phyloP scores from a whole-genome alignment of 2,329 filamentous ascomycete genomes.

The Dothistroma pini region DNA sequence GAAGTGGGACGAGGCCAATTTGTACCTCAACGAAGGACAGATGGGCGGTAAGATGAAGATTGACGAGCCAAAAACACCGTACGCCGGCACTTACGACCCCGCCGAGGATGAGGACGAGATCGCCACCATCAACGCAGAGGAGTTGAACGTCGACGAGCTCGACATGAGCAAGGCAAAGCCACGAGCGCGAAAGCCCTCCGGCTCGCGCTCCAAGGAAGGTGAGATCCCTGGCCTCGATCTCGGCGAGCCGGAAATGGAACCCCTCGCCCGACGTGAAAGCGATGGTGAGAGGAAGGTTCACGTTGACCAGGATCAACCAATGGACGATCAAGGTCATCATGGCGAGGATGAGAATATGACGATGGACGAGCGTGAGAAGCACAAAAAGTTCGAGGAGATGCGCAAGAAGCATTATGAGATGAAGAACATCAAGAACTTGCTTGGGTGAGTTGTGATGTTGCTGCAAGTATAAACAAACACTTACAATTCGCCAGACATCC shows the following conservation, averaged over 20 bases:
- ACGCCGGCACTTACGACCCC: conserved; percentile 87
- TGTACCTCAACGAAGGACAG: conserved; percentile 96
- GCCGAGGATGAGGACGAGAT: conserved; percentile 80
- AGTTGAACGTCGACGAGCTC: conserved; percentile 65
- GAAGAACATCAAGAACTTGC: conserved; percentile 83
- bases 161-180: conserved; percentile 49
- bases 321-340: conserved; percentile 49
- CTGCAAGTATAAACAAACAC: conserved; percentile 1
- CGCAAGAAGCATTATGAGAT: conserved; percentile 99
- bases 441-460: conserved; percentile 57
- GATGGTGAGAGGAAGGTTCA: conserved; percentile 73
- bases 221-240: conserved; percentile 91
- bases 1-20: conserved; percentile 98
- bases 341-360: conserved; percentile 55
- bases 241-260: conserved; percentile 74
- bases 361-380: conserved; percentile 80
- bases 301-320: conserved; percentile 55
- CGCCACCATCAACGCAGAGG: conserved; percentile 62
- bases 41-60: conserved; percentile 98
- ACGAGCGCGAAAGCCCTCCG: conserved; percentile 33
- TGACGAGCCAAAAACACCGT: conserved; percentile 96
- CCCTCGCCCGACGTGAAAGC: conserved; percentile 29
- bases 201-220: conserved; percentile 51
- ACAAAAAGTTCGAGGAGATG: conserved; percentile 83
- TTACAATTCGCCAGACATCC: conserved; percentile 36